Evolutionary conservation across 208 protist genomes (phyloP).

Genomic region (Strigomonas galati): DNA sequence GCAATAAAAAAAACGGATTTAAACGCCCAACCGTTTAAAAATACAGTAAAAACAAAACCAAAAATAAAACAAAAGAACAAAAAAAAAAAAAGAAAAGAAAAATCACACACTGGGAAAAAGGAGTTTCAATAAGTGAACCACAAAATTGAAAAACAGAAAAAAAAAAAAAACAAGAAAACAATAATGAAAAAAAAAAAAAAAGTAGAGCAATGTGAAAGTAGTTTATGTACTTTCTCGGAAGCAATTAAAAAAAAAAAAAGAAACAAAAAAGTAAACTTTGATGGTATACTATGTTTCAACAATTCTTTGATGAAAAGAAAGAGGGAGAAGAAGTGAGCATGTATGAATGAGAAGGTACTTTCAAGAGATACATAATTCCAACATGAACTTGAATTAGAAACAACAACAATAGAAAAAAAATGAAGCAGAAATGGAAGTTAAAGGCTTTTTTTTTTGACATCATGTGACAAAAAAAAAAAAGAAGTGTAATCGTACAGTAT

Average conservation of each 20-base stretch:
- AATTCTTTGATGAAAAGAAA: not conserved
- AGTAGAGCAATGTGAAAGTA: not conserved
- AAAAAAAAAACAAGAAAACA: conserved; percentile 14
- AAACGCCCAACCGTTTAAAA: too few species aligned
- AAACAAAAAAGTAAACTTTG: conserved; percentile 10
- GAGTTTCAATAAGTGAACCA: conserved; percentile 6
- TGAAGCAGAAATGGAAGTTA: not conserved
- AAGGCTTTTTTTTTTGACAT: too few species aligned
- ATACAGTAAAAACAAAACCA: conserved; percentile 7
- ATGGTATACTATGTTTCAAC: not conserved
- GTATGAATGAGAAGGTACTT: conserved; percentile 1
- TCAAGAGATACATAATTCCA: too few species aligned
- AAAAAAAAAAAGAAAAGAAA: conserved; percentile 12
- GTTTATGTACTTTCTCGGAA: not conserved
- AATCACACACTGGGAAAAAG: not conserved
- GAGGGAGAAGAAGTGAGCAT: not conserved
- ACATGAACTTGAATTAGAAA: too few species aligned
- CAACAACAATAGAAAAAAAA: not conserved
- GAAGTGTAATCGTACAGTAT: too few species aligned
- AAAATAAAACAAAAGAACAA: conserved; percentile 13
- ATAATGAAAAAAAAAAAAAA: conserved; percentile 9
- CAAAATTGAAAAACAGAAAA: conserved; percentile 5
- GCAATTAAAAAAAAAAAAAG: not conserved
- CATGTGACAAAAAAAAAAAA: too few species aligned
- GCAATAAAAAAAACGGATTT: conserved; percentile 7